A percentile compares a stretch with the other conserved stretches of the same genome.
These are phyloP conservation scores for Boletus coccyginus DNA, from an alignment of 768 basidiomycete species.

Conservation along the genomic window DNA sequence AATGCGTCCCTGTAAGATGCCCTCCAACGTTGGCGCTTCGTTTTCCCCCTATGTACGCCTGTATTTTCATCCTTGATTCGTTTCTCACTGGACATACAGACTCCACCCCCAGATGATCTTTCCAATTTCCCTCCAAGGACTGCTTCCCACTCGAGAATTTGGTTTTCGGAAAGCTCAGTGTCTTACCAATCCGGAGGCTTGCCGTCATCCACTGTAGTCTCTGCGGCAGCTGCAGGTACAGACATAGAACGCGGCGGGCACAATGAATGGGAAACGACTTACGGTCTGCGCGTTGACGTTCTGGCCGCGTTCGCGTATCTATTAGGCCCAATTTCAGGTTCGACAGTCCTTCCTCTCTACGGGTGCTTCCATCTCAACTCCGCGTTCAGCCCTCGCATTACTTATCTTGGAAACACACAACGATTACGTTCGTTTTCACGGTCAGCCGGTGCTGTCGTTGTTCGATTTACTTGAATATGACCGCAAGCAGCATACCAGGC, in stretches of 20 bases:
- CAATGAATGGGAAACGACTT: conserved; percentile 70
- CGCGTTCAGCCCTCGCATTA: conserved; percentile 51
- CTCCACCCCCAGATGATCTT: conserved; percentile 59
- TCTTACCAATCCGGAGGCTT: conserved; percentile 74
- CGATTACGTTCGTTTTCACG: conserved; percentile 77
- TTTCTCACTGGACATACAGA: conserved; percentile 32
- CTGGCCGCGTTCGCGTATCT: conserved; percentile 64
- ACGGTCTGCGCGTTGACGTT: conserved; percentile 64
- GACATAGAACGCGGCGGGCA: conserved; percentile 39
- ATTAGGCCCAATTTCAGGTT: conserved; percentile 72
- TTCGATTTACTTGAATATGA: conserved; percentile 6
- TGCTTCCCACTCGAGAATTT: conserved; percentile 39
- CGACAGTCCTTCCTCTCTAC: conserved; percentile 17
- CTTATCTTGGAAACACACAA: conserved; percentile 76
- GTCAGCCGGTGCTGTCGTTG: conserved; percentile 36
- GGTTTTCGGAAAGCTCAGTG: conserved; percentile 47
- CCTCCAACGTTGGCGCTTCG: conserved; percentile 33
- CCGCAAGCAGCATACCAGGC: conserved; percentile 67
- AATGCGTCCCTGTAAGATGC: neutral
- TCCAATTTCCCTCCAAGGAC: conserved; percentile 18
- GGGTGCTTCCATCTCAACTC: neutral
- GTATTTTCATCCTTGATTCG: neutral
- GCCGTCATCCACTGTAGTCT: conserved; percentile 49
- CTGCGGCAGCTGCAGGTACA: conserved; percentile 36
- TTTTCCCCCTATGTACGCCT: conserved; percentile 59